These are phyloP conservation scores for Xylariomycetidae sp. DNA, from an alignment of 2,329 filamentous ascomycete genomes.

Conservation along the genomic window DNA sequence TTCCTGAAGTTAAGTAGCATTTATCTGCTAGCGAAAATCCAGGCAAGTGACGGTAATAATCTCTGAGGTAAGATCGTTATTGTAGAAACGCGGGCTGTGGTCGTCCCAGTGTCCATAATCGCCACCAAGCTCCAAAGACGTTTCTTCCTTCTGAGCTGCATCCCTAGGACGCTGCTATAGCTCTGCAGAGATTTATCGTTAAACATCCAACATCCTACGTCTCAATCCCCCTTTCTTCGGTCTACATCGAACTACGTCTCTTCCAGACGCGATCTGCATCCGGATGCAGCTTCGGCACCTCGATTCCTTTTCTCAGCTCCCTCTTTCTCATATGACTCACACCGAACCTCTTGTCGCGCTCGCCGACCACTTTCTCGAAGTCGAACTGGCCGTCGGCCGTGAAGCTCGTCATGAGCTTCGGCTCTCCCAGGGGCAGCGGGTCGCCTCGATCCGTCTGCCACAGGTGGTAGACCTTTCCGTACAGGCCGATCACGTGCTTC, in stretches of 20 bases:
- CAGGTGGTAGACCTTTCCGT: conserved; percentile 81
- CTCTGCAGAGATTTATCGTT: too few species aligned
- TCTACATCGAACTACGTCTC: conserved; percentile 20
- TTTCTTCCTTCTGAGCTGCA: too few species aligned
- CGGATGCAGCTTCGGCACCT: conserved; percentile 35
- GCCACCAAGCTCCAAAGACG: too few species aligned
- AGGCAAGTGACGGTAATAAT: too few species aligned
- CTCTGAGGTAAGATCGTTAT: too few species aligned
- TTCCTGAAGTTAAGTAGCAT: too few species aligned
- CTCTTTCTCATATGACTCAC: conserved; percentile 40
- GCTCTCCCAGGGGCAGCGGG: conserved; percentile 45
- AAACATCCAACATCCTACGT: too few species aligned
- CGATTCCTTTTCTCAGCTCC: conserved; percentile 37
- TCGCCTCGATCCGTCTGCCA: conserved; percentile 82
- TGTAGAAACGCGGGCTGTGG: too few species aligned
- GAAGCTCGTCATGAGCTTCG: conserved; percentile 51
- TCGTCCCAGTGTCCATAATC: too few species aligned
- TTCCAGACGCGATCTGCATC: conserved; percentile 25
- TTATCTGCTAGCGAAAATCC: too few species aligned
- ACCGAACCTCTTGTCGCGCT: conserved; percentile 43
- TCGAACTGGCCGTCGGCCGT: conserved; percentile 45
- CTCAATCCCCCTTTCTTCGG: neutral
- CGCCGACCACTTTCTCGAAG: conserved; percentile 37
- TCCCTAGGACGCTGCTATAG: too few species aligned
- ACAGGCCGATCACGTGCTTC: conserved; percentile 68